These are phyloP conservation scores for Colletotrichum sp. DNA, from an alignment of 2,329 filamentous ascomycete species.

Conservation along the genomic window DNA sequence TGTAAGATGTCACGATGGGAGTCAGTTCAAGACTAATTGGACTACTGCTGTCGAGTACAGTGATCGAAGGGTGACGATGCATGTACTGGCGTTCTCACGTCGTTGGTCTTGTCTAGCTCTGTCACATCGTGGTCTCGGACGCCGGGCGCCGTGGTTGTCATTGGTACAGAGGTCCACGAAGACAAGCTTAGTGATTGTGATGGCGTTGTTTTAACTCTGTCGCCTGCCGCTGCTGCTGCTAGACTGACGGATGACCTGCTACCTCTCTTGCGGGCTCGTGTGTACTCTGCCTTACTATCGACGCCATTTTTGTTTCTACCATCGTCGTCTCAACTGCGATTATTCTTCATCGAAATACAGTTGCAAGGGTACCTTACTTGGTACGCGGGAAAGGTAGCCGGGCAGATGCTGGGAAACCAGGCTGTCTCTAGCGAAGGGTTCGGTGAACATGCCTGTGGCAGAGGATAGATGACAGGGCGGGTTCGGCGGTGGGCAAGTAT, in stretches of 20 bases:
- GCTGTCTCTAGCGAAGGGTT: no score
- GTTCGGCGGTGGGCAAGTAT: no score
- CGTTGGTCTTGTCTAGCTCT: not conserved
- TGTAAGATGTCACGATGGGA: not conserved
- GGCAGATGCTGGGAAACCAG: no score
- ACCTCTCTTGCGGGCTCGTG: no score
- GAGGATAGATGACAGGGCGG: no score
- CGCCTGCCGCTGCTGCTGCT: not conserved
- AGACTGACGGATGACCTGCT: not conserved
- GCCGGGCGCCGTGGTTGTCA: not conserved
- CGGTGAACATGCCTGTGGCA: no score
- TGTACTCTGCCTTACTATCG: no score
- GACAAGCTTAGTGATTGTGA: not conserved
- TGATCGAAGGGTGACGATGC: fast-evolving
- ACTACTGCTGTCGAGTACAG: not conserved
- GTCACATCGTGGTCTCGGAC: not conserved
- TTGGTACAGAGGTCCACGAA: not conserved
- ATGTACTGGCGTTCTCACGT: not conserved
- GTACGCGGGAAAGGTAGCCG: no score
- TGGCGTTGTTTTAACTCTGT: not conserved
- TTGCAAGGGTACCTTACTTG: no score
- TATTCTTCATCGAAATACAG: no score
- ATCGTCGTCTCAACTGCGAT: no score
- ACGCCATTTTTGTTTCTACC: no score
- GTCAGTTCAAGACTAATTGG: not conserved